Evolutionary conservation across 768 basidiomycete genomes (phyloP).

Genomic region (Tremella yokohamensis): DNA sequence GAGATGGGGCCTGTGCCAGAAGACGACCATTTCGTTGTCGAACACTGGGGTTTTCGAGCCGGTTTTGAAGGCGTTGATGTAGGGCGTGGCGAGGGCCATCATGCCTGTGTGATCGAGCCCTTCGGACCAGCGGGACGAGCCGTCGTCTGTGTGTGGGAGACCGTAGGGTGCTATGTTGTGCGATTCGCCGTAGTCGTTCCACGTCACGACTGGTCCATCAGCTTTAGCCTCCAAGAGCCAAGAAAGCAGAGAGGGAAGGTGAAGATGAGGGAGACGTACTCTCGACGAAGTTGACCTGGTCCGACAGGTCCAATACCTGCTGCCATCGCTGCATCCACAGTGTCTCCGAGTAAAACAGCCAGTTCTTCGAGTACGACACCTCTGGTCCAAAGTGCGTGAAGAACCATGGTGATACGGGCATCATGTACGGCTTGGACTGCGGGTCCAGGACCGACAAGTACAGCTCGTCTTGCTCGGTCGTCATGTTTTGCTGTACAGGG

Average conservation of each 20-base stretch:
- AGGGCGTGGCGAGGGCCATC: conserved; percentile 47
- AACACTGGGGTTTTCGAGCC: conserved; percentile 33
- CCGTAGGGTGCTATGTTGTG: conserved; percentile 48
- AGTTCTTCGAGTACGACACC: conserved; percentile 49
- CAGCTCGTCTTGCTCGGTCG: conserved; percentile 22
- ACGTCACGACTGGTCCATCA: conserved; percentile 29
- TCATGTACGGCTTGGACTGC: conserved; percentile 41
- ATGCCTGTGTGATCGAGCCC: conserved; percentile 47
- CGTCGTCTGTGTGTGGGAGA: conserved; percentile 47
- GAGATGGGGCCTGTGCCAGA: conserved; percentile 48
- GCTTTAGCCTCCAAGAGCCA: neutral
- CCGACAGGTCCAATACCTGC: conserved; percentile 36
- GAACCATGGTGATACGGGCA: conserved; percentile 44
- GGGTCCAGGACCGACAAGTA: conserved; percentile 24
- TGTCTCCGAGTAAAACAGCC: conserved; percentile 47
- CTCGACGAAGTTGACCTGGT: conserved; percentile 42
- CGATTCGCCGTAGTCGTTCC: conserved; percentile 48
- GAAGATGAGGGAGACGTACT: conserved; percentile 6
- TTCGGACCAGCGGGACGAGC: conserved; percentile 42
- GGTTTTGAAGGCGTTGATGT: conserved; percentile 49
- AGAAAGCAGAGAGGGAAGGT: neutral
- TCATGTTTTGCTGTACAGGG: conserved; percentile 36
- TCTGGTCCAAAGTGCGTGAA: conserved; percentile 47
- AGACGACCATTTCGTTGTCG: conserved; percentile 43
- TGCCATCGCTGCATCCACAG: conserved; percentile 49